Evolutionary conservation across 2,329 filamentous ascomycete genomes (phyloP).

Genomic region (Sporothrix brasiliensis): DNA sequence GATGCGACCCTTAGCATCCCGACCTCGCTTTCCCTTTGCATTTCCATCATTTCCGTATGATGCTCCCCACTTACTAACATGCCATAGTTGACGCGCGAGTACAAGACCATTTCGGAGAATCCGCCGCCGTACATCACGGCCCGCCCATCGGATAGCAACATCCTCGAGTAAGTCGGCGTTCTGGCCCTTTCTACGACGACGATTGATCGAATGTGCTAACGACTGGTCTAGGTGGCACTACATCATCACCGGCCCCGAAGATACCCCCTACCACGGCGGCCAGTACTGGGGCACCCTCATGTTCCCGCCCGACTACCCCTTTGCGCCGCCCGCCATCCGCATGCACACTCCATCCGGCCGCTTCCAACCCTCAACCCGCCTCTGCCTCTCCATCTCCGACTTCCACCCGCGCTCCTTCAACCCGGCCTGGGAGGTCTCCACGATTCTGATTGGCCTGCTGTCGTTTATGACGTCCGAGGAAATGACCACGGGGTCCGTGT

Average conservation of each 20-base stretch:
- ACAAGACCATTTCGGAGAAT: constrained; percentile 67
- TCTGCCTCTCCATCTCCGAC: constrained; percentile 94
- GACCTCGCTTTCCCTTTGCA: background rate
- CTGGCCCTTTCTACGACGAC: background rate
- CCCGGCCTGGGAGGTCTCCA: constrained; percentile 96
- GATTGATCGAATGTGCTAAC: constrained; percentile 30
- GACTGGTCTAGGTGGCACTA: constrained; percentile 74
- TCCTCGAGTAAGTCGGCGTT: constrained; percentile 70
- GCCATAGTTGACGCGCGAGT: constrained; percentile 61
- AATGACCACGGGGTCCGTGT: constrained; percentile 93
- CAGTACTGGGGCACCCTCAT: constrained; percentile 98
- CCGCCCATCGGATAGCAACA: constrained; percentile 87
- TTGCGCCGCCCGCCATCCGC: constrained; percentile 93
- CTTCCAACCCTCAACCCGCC: constrained; percentile 87
- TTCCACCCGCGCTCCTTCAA: constrained; percentile 99
- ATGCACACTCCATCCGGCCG: constrained; percentile 98
- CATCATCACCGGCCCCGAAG: constrained; percentile 89
- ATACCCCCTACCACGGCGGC: constrained; percentile 89
- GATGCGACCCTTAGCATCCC: background rate
- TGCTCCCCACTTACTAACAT: background rate
- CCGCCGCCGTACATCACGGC: constrained; percentile 87
- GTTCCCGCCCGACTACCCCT: constrained; percentile 95
- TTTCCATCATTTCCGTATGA: background rate
- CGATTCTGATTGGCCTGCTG: constrained; percentile 89
- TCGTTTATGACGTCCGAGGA: constrained; percentile 99